phyloP scores from a whole-genome alignment of 164 flowering plant genomes.

The Chloranthus sessilifolius region DNA sequence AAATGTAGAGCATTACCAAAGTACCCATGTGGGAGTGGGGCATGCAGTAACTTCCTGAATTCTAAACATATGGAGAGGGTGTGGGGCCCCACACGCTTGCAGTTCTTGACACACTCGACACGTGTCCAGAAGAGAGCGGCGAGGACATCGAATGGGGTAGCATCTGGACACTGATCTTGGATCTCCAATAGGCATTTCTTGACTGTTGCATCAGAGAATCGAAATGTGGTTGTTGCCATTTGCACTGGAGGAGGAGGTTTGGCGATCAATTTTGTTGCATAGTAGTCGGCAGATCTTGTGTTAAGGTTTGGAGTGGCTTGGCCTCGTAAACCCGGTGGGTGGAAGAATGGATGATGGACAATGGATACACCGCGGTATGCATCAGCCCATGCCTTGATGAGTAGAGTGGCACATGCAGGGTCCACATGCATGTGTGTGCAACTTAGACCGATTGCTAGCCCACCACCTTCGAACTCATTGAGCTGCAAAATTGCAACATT shows the following conservation, averaged over 20 bases:
- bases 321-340: conserved; percentile 20
- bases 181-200: conserved; percentile 35
- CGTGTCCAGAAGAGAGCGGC: conserved; percentile 66
- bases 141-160: conserved; percentile 66
- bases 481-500: conserved; percentile 30
- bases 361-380: conserved; percentile 30
- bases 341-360: conserved; percentile 44
- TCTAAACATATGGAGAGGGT: conserved; percentile 50
- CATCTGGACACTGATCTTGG: conserved; percentile 36
- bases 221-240: conserved; percentile 57
- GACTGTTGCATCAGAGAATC: conserved; percentile 43
- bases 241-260: conserved; percentile 13
- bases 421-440: conserved; percentile 75
- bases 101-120: conserved; percentile 18
- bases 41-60: conserved; percentile 33
- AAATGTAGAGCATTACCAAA: conserved; percentile 77
- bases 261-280: conserved; percentile 25
- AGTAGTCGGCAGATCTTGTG: conserved; percentile 25
- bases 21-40: conserved; percentile 43
- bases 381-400: conserved; percentile 64
- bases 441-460: conserved; percentile 65
- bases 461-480: conserved; percentile 70
- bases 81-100: neutral
- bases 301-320: conserved; percentile 17
- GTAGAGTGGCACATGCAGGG: conserved; percentile 35